Percentiles rank a stretch among this genome's conserved stretches.
These are phyloP conservation scores for Zygotorulaspora danielsina DNA, from an alignment of 805 yeast species.

Conservation along the genomic window DNA sequence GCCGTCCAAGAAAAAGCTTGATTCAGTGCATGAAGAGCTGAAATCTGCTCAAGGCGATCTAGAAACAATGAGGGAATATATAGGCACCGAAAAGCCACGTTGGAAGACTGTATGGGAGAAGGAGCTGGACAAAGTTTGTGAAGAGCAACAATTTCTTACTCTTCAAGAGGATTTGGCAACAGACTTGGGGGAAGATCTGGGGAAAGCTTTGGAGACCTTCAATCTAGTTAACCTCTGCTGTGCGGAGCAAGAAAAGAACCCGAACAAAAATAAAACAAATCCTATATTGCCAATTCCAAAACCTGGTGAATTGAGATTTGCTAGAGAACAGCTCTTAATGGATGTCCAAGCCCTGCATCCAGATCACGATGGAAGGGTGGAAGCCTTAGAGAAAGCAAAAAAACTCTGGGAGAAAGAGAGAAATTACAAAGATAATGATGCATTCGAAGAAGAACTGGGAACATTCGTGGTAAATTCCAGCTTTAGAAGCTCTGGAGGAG, in stretches of 20 bases:
- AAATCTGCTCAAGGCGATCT: slow-evolving; percentile 51
- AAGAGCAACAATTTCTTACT: slow-evolving; percentile 88
- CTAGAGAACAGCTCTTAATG: slow-evolving; percentile 71
- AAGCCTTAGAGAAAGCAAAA: slow-evolving; percentile 87
- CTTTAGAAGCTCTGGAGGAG: slow-evolving; percentile 81
- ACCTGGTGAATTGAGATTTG: slow-evolving; percentile 58
- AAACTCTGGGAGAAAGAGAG: slow-evolving; percentile 68
- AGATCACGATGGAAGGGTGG: slow-evolving; percentile 76
- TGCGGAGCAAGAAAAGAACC: slow-evolving; percentile 65
- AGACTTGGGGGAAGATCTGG: slow-evolving; percentile 77
- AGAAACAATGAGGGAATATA: slow-evolving; percentile 52
- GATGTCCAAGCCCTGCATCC: slow-evolving; percentile 80
- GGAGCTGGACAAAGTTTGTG: slow-evolving; percentile 84
- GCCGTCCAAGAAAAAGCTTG: slow-evolving; percentile 70
- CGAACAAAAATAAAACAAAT: slow-evolving; percentile 38
- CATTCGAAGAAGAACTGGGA: slow-evolving; percentile 80
- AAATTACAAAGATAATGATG: slow-evolving; percentile 50
- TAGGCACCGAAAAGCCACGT: slow-evolving; percentile 65
- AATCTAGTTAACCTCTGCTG: slow-evolving; percentile 76
- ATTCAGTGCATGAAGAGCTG: slow-evolving; percentile 61
- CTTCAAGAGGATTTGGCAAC: slow-evolving; percentile 80
- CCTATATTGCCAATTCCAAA: slow-evolving; percentile 46
- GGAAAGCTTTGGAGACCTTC: slow-evolving; percentile 76
- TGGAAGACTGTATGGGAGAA: slow-evolving; percentile 93
- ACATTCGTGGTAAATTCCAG: slow-evolving; percentile 76